phyloP scores from a whole-genome alignment of 352 stramenopile species.

The Pythium phragmitis region DNA sequence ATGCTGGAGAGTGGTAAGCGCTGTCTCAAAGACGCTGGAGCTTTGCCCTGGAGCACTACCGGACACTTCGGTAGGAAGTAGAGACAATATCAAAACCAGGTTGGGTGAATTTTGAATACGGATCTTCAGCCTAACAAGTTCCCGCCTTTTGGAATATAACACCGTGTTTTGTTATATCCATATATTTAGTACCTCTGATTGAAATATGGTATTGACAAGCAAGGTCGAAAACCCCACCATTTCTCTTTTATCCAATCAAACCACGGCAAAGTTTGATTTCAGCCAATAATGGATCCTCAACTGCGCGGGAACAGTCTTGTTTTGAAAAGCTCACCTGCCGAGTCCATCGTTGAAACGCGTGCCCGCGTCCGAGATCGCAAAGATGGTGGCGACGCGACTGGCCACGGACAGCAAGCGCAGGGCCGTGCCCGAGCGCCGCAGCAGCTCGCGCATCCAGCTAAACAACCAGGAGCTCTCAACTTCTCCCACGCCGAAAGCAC shows the following conservation, averaged over 20 bases:
- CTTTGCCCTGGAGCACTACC: no score
- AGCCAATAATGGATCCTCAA: conserved; percentile 20
- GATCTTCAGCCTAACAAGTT: not conserved
- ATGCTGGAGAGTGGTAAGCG: no score
- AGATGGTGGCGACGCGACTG: conserved; percentile 19
- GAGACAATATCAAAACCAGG: not conserved
- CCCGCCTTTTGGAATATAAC: not conserved
- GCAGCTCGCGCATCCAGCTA: conserved; percentile 25
- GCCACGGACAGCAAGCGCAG: conserved; percentile 13
- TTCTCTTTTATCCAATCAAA: conserved; percentile 14
- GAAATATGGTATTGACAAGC: not conserved
- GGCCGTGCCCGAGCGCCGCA: conserved; percentile 19
- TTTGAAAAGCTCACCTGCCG: not conserved
- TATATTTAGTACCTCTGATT: not conserved
- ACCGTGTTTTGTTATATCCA: not conserved
- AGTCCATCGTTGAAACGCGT: no score
- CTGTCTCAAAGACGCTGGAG: not conserved
- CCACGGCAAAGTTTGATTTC: not conserved
- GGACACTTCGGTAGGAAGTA: no score
- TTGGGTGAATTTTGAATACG: not conserved
- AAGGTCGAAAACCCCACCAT: conserved; percentile 15
- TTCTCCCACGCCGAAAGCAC: not conserved
- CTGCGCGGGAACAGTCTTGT: conserved; percentile 18
- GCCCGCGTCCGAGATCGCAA: no score
- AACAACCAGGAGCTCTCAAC: not conserved